Evolutionary conservation across 1,139 yeast species (phyloP).

Genomic region (Sugiyamaella pinicola): DNA sequence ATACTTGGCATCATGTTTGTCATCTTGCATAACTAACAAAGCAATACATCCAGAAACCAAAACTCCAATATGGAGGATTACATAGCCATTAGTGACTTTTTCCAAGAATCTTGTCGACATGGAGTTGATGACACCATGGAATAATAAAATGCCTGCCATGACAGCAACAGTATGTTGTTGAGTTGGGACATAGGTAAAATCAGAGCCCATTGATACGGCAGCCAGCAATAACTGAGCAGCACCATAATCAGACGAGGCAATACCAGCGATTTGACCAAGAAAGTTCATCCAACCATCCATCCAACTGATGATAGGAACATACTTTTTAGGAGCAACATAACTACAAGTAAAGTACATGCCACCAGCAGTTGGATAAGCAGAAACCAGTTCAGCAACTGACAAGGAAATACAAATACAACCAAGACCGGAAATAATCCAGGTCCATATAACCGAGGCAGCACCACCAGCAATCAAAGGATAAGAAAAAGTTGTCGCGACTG

Average conservation of each 20-base stretch:
- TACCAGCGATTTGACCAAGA: conserved; percentile 51
- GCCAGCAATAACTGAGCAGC: conserved; percentile 47
- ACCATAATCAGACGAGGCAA: conserved; percentile 44
- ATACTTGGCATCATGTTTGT: conserved; percentile 40
- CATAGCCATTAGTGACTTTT: conserved; percentile 47
- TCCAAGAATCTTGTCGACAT: conserved; percentile 48
- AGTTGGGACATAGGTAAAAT: conserved; percentile 47
- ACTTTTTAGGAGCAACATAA: conserved; percentile 55
- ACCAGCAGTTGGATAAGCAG: conserved; percentile 71
- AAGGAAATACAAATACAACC: conserved; percentile 53
- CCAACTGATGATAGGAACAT: conserved; percentile 52
- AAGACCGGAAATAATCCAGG: conserved; percentile 54
- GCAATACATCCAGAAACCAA: conserved; percentile 45
- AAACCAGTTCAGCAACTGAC: conserved; percentile 63
- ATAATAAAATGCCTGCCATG: conserved; percentile 45
- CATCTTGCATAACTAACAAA: conserved; percentile 36
- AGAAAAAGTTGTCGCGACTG: conserved; percentile 53
- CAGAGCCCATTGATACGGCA: conserved; percentile 48
- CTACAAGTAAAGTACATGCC: conserved; percentile 62
- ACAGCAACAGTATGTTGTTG: conserved; percentile 49
- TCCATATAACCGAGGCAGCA: conserved; percentile 51
- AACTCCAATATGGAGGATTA: conserved; percentile 48
- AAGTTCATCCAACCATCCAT: conserved; percentile 51
- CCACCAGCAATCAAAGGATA: conserved; percentile 55
- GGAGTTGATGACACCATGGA: conserved; percentile 49